Evolutionary conservation across 1,139 yeast genomes (phyloP).

Genomic region (Pichia sp.): DNA sequence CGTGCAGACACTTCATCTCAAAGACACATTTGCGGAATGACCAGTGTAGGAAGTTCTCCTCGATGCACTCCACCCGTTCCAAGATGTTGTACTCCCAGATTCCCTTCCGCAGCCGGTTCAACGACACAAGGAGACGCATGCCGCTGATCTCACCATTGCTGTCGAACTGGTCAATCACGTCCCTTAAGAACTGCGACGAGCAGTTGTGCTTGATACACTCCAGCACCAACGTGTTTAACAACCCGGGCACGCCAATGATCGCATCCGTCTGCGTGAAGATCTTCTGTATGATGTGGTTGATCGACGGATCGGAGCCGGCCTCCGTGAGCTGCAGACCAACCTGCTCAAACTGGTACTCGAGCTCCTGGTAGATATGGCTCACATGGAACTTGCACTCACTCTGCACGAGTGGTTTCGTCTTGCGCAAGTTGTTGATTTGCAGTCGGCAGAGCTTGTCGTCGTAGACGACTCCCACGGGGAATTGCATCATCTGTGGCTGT

Average conservation of each 20-base stretch:
- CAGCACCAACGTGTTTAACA: conserved; percentile 12
- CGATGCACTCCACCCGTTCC: conserved; percentile 16
- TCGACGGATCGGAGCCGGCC: background rate
- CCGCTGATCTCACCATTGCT: conserved; percentile 17
- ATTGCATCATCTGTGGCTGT: conserved; percentile 9
- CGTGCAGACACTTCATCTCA: conserved; percentile 18
- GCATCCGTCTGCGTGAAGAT: conserved; percentile 9
- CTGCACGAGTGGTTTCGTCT: conserved; percentile 14
- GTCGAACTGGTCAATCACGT: conserved; percentile 18
- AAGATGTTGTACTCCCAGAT: conserved; percentile 18
- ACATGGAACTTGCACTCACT: conserved; percentile 19
- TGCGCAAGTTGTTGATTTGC: conserved; percentile 15
- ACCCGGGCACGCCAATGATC: conserved; percentile 9
- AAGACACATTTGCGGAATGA: conserved; percentile 18
- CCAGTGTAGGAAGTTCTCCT: conserved; percentile 13
- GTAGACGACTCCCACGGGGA: conserved; percentile 7
- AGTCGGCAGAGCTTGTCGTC: conserved; percentile 14
- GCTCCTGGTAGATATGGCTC: conserved; percentile 15
- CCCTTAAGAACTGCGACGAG: conserved; percentile 13
- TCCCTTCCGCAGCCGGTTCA: conserved; percentile 14
- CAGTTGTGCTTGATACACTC: conserved; percentile 18
- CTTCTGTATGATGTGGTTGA: background rate
- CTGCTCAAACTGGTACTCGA: conserved; percentile 14
- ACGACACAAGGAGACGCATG: conserved; percentile 11
- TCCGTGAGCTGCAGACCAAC: background rate